A percentile compares a stretch with the other conserved stretches of the same genome.
Evolutionary conservation across 352 stramenopile genomes (phyloP).

Genomic region (Lagenidium giganteum): DNA sequence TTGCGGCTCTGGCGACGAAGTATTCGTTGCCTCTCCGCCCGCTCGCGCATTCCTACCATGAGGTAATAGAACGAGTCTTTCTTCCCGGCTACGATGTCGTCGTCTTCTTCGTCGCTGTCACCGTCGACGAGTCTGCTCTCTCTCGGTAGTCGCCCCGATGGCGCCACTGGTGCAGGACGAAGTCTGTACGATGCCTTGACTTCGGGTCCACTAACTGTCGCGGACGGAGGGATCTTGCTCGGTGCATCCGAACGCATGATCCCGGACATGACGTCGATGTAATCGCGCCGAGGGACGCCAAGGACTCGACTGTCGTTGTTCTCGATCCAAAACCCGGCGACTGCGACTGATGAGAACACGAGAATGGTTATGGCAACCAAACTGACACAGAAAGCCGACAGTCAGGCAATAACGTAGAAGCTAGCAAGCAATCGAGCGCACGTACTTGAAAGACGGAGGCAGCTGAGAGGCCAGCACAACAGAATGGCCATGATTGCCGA

Average conservation of each 20-base stretch:
- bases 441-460: conserved; percentile 38
- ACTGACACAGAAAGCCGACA: not conserved
- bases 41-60: conserved; percentile 40
- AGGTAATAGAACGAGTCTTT: conserved; percentile 83
- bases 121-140: conserved; percentile 1
- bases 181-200: no score
- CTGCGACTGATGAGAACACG: conserved; percentile 39
- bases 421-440: not conserved
- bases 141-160: not conserved
- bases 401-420: not conserved
- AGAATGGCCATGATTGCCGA: conserved; percentile 55
- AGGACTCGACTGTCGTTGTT: conserved; percentile 71
- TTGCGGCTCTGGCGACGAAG: not conserved
- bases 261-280: conserved; percentile 50
- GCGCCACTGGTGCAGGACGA: no score
- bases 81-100: conserved; percentile 36
- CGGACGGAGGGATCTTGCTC: not conserved
- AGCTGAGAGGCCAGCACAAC: conserved; percentile 43
- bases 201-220: not conserved
- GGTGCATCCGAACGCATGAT: conserved; percentile 47
- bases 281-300: conserved; percentile 57
- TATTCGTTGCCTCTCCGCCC: conserved; percentile 6
- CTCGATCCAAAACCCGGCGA: conserved; percentile 60
- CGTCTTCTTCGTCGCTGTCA: conserved; percentile 16
- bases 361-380: conserved; percentile 39